These are phyloP conservation scores for Rubroboletus satanas DNA, from an alignment of 768 basidiomycete genomes.

Conservation along the genomic window DNA sequence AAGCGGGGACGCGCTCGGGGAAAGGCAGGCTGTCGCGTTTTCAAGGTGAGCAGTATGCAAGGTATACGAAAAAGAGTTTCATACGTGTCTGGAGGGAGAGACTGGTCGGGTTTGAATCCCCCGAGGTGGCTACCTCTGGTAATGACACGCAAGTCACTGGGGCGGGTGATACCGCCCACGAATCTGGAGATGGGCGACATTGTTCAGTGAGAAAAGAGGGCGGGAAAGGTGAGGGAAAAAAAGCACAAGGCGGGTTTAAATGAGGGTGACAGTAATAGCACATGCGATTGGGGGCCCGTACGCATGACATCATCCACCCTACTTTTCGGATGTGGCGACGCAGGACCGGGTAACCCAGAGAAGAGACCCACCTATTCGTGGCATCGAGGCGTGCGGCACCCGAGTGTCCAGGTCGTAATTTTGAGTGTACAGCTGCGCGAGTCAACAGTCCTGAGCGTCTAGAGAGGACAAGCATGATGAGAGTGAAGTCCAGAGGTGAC, in stretches of 20 bases:
- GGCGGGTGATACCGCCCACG: conserved; percentile 39
- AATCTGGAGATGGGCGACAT: conserved; percentile 31
- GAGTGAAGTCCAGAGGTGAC: background rate
- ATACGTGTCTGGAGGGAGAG: conserved; percentile 35
- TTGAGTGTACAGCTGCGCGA: background rate
- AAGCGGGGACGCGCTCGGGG: conserved; percentile 21
- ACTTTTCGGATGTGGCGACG: background rate
- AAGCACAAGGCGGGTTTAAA: conserved; percentile 2
- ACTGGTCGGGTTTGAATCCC: conserved; percentile 25
- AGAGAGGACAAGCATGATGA: background rate
- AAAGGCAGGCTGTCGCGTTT: conserved; percentile 25
- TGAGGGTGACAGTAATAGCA: background rate
- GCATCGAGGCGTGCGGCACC: background rate
- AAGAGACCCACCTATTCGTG: background rate
- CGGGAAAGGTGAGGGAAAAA: background rate
- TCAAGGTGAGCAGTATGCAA: conserved; percentile 34
- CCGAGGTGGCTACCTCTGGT: conserved; percentile 34
- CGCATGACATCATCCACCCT: conserved; percentile 23
- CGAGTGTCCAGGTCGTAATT: background rate
- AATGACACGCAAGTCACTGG: conserved; percentile 33
- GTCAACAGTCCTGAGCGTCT: background rate
- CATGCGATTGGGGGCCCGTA: background rate
- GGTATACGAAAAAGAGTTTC: conserved; percentile 21
- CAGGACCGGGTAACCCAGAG: background rate
- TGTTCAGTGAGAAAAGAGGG: background rate